Percentiles rank a stretch among this genome's conserved stretches.
Conservation (phyloP, 768 basidiomycete species). For the Boletus barrowsii region DNA sequence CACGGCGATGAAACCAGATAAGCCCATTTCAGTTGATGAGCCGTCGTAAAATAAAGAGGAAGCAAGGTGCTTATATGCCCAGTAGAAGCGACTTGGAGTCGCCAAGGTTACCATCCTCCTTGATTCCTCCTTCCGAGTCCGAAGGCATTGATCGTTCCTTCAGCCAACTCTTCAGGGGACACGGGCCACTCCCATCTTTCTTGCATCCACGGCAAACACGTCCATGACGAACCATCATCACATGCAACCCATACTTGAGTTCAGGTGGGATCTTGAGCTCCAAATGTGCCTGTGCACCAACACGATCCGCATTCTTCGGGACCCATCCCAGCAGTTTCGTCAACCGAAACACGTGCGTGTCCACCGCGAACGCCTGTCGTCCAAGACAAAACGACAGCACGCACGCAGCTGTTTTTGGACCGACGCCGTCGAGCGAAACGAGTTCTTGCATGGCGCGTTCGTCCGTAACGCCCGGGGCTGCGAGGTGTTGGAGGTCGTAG, state of each 20-base stretch:
- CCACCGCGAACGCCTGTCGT: conserved; percentile 60
- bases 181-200: conserved; percentile 31
- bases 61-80: background rate
- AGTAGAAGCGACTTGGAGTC: background rate
- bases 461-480: conserved; percentile 32
- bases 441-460: conserved; percentile 56
- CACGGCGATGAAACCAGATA: background rate
- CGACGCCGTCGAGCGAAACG: conserved; percentile 54
- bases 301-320: conserved; percentile 42
- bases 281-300: conserved; percentile 55
- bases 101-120: background rate
- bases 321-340: conserved; percentile 45
- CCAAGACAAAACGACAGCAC: conserved; percentile 60
- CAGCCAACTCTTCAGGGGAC: conserved; percentile 38
- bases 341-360: conserved; percentile 60
- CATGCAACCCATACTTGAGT: conserved; percentile 56
- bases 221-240: conserved; percentile 58
- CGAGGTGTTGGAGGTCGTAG: conserved; percentile 59
- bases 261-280: conserved; percentile 49
- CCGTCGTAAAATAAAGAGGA: background rate
- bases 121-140: conserved; percentile 11
- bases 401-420: conserved; percentile 63
- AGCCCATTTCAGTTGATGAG: background rate
- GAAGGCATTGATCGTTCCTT: conserved; percentile 24
- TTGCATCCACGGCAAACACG: conserved; percentile 54